phyloP scores from a whole-genome alignment of 108 stramenopile species.

The Epipyxis sp. region DNA sequence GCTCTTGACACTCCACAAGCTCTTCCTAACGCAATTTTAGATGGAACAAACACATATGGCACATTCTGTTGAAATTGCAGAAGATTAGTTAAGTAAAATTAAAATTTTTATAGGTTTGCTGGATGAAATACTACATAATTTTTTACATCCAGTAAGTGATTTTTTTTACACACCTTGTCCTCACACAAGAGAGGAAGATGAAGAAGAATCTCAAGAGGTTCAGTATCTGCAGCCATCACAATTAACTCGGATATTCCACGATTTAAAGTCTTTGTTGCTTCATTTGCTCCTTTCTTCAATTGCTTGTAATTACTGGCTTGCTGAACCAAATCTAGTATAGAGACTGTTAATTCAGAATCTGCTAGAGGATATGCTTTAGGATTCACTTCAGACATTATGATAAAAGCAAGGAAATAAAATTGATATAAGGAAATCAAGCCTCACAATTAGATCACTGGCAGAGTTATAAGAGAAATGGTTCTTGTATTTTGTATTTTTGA shows the following conservation, averaged over 20 bases:
- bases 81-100: not conserved
- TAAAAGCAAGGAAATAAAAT: no score
- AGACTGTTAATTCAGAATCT: slow-evolving; percentile 94
- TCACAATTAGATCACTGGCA: no score
- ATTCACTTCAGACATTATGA: slow-evolving; percentile 18
- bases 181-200: slow-evolving; percentile 98
- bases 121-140: not conserved
- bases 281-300: slow-evolving; percentile 99
- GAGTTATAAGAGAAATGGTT: no score
- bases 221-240: slow-evolving; percentile 98
- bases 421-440: no score
- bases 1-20: slow-evolving; percentile 98
- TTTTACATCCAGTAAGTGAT: no score
- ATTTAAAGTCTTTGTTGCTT: slow-evolving; percentile 99
- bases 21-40: slow-evolving; percentile 95
- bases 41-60: slow-evolving; percentile 98
- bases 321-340: slow-evolving; percentile 93
- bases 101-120: not conserved
- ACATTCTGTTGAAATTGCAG: slow-evolving; percentile 62
- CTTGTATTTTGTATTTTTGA: no score
- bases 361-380: slow-evolving; percentile 92
- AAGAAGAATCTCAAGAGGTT: slow-evolving; percentile 97
- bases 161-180: no score
- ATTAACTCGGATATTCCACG: slow-evolving; percentile 97
- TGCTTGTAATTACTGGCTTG: slow-evolving; percentile 92